Percentiles rank a stretch among this genome's conserved stretches.
These are phyloP conservation scores for Drechslerella coelobrocha DNA, from an alignment of 2,329 filamentous ascomycete species.

Conservation along the genomic window DNA sequence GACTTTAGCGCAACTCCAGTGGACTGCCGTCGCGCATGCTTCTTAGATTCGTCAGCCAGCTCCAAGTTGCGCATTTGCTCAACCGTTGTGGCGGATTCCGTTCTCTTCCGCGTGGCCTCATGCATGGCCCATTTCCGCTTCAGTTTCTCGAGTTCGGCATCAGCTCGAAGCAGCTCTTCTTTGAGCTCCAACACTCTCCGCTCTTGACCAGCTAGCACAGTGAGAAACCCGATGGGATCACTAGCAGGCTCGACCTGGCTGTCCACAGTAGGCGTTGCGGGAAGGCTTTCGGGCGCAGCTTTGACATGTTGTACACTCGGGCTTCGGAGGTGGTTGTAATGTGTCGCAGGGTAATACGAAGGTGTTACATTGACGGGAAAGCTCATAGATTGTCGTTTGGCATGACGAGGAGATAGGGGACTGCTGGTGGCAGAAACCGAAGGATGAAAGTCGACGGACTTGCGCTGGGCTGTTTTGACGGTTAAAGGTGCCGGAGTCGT, in stretches of 20 bases:
- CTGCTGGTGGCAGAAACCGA: conserved; percentile 26
- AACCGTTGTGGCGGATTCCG: conserved; percentile 61
- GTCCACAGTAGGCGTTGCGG: conserved; percentile 10
- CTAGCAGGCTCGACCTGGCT: conserved; percentile 37
- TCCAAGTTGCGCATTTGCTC: conserved; percentile 67
- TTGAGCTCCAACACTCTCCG: conserved; percentile 85
- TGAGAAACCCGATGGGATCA: conserved; percentile 75
- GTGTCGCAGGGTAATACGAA: conserved; percentile 47
- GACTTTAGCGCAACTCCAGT: conserved; percentile 54
- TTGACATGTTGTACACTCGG: conserved; percentile 37
- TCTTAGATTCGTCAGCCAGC: conserved; percentile 56
- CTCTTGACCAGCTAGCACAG: conserved; percentile 90
- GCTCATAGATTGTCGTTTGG: conserved; percentile 43
- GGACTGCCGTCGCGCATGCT: conserved; percentile 51
- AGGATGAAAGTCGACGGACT: conserved; percentile 45
- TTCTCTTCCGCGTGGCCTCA: conserved; percentile 74
- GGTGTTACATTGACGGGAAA: conserved; percentile 45
- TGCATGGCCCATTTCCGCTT: conserved; percentile 84
- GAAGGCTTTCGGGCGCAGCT: conserved; percentile 16
- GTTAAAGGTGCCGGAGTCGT: conserved; percentile 20
- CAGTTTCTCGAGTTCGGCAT: conserved; percentile 74
- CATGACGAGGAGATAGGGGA: conserved; percentile 30
- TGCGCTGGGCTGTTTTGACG: conserved; percentile 39
- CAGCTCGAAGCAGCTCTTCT: conserved; percentile 85
- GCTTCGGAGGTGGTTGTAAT: conserved; percentile 44